A percentile compares a stretch with the other conserved stretches of the same genome.
Conservation (phyloP, 2,329 filamentous ascomycete genomes). For the Chaetomium globosum region DNA sequence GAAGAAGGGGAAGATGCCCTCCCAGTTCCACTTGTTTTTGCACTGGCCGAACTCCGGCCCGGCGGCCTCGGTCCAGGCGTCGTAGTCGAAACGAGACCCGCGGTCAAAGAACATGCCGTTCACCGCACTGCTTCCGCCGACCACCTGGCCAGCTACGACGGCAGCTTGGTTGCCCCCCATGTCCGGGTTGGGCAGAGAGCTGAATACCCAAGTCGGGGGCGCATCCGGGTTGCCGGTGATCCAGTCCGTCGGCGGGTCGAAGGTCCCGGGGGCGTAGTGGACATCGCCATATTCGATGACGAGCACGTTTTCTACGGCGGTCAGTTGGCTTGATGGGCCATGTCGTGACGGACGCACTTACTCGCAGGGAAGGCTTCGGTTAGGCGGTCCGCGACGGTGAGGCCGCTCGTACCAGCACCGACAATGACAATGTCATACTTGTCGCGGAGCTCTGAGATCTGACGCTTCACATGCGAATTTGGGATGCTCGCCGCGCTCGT, state of each 20-base stretch:
- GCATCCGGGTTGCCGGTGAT: conserved; percentile 17
- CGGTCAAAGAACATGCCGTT: conserved; percentile 48
- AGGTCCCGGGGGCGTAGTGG: conserved; percentile 29
- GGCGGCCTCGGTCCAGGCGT: conserved; percentile 42
- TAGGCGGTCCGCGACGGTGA: conserved; percentile 43
- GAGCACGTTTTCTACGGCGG: conserved; percentile 28
- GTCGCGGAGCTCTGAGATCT: conserved; percentile 38
- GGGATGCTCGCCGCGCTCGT: conserved; percentile 13
- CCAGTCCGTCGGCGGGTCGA: conserved; percentile 38
- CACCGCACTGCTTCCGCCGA: conserved; percentile 44
- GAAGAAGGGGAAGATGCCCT: conserved; percentile 43
- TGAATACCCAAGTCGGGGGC: conserved; percentile 20
- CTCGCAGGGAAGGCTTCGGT: conserved; percentile 39
- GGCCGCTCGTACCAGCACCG: conserved; percentile 42
- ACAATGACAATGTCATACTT: conserved; percentile 42
- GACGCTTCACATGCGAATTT: conserved; percentile 31
- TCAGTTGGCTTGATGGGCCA: conserved; percentile 22
- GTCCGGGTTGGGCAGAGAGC: conserved; percentile 25
- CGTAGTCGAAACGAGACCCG: conserved; percentile 42
- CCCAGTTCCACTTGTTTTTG: conserved; percentile 43
- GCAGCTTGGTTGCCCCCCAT: conserved; percentile 38
- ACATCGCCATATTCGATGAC: conserved; percentile 37
- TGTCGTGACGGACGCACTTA: conserved; percentile 34
- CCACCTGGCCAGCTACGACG: conserved; percentile 41
- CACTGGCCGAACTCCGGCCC: conserved; percentile 11